These are phyloP conservation scores for Bromus sterilis DNA, from an alignment of 176 grass and related monocot genomes.

Conservation along the genomic window DNA sequence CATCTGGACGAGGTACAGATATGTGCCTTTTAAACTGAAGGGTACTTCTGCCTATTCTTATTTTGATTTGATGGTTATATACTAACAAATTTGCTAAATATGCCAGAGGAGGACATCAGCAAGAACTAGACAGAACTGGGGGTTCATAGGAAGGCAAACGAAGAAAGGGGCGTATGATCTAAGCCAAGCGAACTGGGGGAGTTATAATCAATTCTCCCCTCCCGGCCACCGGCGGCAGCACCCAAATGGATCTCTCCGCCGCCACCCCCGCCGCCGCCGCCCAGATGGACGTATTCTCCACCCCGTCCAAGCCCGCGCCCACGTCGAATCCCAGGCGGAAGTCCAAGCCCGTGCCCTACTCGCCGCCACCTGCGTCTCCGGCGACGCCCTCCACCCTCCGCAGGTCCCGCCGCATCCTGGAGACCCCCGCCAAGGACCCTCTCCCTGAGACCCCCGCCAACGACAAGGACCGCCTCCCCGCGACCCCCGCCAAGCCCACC, in stretches of 20 bases:
- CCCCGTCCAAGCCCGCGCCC: slow-evolving; percentile 41
- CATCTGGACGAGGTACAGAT: too few relatives aligned
- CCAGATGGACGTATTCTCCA: slow-evolving; percentile 41
- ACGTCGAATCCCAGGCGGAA: slow-evolving; percentile 18
- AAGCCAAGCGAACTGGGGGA: too few relatives aligned
- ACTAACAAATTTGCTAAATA: too few relatives aligned
- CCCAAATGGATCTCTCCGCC: slow-evolving; percentile 43
- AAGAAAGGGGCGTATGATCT: too few relatives aligned
- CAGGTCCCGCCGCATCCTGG: slow-evolving; percentile 45
- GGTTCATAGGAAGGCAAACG: too few relatives aligned
- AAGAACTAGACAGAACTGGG: too few relatives aligned
- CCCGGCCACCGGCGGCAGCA: slow-evolving; percentile 13
- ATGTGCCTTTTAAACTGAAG: too few relatives aligned
- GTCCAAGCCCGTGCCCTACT: neutral
- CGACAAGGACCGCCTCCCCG: neutral
- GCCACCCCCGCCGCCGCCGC: neutral
- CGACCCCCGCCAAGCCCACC: slow-evolving; percentile 14
- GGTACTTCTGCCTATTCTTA: too few relatives aligned
- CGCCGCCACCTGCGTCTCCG: slow-evolving; percentile 25
- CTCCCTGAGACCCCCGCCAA: slow-evolving; percentile 16
- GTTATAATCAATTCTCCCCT: too few relatives aligned
- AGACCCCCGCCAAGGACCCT: slow-evolving; percentile 21
- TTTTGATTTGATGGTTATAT: too few relatives aligned
- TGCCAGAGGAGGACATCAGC: too few relatives aligned
- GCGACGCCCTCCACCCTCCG: slow-evolving; percentile 34